These are phyloP conservation scores for Claviceps sp. DNA, from an alignment of 2,329 filamentous ascomycete genomes.

Conservation along the genomic window DNA sequence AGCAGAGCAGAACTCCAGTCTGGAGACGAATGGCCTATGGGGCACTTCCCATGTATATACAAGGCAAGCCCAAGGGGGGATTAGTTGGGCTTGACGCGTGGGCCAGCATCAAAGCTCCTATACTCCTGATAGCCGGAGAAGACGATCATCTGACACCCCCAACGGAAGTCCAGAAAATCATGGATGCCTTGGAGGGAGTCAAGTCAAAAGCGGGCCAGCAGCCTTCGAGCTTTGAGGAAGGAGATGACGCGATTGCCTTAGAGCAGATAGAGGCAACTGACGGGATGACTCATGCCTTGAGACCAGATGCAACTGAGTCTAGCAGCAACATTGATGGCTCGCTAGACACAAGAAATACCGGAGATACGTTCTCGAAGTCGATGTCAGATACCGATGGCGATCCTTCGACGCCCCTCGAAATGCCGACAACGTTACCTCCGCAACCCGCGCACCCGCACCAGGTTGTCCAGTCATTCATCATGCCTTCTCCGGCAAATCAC, in stretches of 20 bases:
- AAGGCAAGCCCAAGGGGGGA: slow-evolving; percentile 43
- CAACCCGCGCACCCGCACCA: slow-evolving; percentile 35
- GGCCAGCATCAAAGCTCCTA: slow-evolving; percentile 56
- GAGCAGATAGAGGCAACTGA: not conserved
- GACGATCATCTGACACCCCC: slow-evolving; percentile 65
- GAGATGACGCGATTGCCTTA: not conserved
- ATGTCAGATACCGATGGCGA: slow-evolving; percentile 28
- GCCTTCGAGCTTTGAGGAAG: not conserved
- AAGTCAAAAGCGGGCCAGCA: slow-evolving; percentile 15
- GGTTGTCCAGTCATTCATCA: slow-evolving; percentile 52
- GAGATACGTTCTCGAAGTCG: slow-evolving; percentile 4
- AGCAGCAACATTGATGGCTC: not conserved
- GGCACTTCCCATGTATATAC: slow-evolving; percentile 45
- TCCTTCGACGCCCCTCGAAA: slow-evolving; percentile 33
- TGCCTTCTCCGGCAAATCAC: slow-evolving; percentile 70
- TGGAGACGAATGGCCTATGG: slow-evolving; percentile 74
- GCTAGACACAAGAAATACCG: not conserved
- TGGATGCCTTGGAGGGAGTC: slow-evolving; percentile 20
- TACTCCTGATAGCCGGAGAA: slow-evolving; percentile 68
- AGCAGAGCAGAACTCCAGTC: slow-evolving; percentile 68
- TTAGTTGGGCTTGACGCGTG: slow-evolving; percentile 59
- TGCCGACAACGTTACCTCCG: slow-evolving; percentile 22
- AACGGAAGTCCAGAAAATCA: slow-evolving; percentile 56
- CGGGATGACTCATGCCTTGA: not conserved
- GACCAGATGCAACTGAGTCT: not conserved